Percentiles rank a stretch among this genome's conserved stretches.
Evolutionary conservation across 805 yeast species (phyloP).

Genomic region (Wickerhamomyces chambardii): DNA sequence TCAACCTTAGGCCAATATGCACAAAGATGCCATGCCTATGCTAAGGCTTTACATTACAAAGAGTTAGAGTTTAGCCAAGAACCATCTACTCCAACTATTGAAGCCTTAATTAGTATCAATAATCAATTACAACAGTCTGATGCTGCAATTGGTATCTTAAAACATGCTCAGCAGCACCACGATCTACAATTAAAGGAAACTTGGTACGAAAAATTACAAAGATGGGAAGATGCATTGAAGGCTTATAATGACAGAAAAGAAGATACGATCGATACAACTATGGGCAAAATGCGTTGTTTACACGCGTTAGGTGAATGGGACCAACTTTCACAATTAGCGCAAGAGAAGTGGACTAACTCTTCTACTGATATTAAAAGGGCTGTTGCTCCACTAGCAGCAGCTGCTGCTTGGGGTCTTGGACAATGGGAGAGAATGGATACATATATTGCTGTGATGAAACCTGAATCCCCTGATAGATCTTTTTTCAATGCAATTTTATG

Average conservation of each 20-base stretch:
- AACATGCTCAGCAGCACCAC: slow-evolving; percentile 89
- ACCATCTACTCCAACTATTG: slow-evolving; percentile 87
- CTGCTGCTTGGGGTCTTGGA: slow-evolving; percentile 97
- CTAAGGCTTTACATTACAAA: slow-evolving; percentile 93
- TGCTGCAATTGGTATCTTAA: slow-evolving; percentile 94
- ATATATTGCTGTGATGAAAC: slow-evolving; percentile 82
- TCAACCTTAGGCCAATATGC: slow-evolving; percentile 88
- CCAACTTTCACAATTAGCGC: slow-evolving; percentile 75
- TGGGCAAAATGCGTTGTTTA: slow-evolving; percentile 97
- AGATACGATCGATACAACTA: slow-evolving; percentile 75
- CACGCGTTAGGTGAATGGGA: slow-evolving; percentile 99
- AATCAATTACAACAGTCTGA: slow-evolving; percentile 94
- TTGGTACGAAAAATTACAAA: slow-evolving; percentile 93
- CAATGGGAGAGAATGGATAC: slow-evolving; percentile 96
- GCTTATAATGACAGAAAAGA: slow-evolving; percentile 80
- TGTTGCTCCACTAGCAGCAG: slow-evolving; percentile 96
- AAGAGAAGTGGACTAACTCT: slow-evolving; percentile 74
- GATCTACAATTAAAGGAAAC: slow-evolving; percentile 89
- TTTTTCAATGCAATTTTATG: slow-evolving; percentile 88
- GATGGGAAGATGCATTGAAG: slow-evolving; percentile 96
- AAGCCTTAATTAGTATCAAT: slow-evolving; percentile 84
- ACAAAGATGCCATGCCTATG: slow-evolving; percentile 93
- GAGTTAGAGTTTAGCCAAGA: slow-evolving; percentile 93
- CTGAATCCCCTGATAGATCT: slow-evolving; percentile 89
- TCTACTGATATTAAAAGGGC: slow-evolving; percentile 66